Conservation (phyloP, 495 filamentous ascomycete species). For the Glutinoglossum americanum region DNA sequence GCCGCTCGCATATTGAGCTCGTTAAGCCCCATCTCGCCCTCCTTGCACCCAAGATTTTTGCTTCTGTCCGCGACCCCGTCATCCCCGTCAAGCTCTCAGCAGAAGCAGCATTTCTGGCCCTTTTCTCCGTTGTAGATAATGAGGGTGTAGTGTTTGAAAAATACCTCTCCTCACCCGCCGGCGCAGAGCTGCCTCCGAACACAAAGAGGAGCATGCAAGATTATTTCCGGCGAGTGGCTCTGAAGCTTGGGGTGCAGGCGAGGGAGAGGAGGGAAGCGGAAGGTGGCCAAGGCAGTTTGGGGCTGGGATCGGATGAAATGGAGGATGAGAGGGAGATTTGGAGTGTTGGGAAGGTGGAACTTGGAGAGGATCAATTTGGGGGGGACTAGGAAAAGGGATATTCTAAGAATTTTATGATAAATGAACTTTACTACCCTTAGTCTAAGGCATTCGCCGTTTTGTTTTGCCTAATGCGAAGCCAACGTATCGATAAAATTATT, state of each 20-base stretch:
- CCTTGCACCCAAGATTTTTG: conserved; percentile 67
- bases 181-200: conserved; percentile 36
- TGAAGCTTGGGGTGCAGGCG: conserved; percentile 62
- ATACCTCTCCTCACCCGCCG: conserved; percentile 47
- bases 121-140: conserved; percentile 79
- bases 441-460: too few relatives aligned
- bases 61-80: conserved; percentile 74
- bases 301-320: conserved; percentile 63
- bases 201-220: conserved; percentile 83
- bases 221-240: conserved; percentile 84
- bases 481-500: too few relatives aligned
- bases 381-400: conserved; percentile 7
- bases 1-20: conserved; percentile 51
- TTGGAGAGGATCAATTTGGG: conserved; percentile 43
- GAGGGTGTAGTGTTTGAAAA: conserved; percentile 79
- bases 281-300: conserved; percentile 68
- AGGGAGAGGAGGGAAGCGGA: conserved; percentile 77
- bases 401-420: too few relatives aligned
- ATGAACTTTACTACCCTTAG: too few relatives aligned
- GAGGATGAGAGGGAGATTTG: conserved; percentile 92
- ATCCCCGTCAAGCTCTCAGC: conserved; percentile 92
- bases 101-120: conserved; percentile 79
- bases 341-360: conserved; percentile 82
- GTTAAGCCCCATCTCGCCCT: conserved; percentile 56
- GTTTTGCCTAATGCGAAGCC: too few relatives aligned